Evolutionary conservation across 176 grass and related monocot genomes (phyloP).

Genomic region (Oryza glaberrima): DNA sequence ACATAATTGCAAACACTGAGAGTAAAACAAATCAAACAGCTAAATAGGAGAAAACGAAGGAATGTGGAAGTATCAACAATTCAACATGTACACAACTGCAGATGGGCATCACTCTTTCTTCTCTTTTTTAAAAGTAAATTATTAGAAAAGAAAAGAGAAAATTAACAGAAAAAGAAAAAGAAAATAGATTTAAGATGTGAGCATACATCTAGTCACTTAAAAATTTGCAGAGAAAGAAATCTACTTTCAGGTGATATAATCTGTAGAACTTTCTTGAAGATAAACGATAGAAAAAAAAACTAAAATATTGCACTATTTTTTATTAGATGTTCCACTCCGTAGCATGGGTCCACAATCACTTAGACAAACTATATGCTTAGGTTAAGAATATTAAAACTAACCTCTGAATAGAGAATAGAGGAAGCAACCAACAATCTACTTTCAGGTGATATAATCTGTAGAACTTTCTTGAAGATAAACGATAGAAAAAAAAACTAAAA

Average conservation of each 20-base stretch:
- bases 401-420: constrained; percentile 96
- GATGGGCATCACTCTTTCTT: not conserved
- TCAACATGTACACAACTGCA: constrained; percentile 15
- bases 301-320: constrained; percentile 4
- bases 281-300: not conserved
- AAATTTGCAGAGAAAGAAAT: constrained; percentile 10
- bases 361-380: constrained; percentile 24
- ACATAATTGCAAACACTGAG: not conserved
- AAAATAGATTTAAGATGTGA: not conserved
- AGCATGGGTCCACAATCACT: constrained; percentile 15
- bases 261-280: not conserved
- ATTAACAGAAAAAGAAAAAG: not conserved
- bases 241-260: not conserved
- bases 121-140: not conserved
- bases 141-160: not conserved
- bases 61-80: not conserved
- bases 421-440: constrained; percentile 73
- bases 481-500: not conserved
- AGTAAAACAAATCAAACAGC: not conserved
- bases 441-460: not conserved
- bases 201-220: not conserved
- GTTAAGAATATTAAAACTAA: constrained; percentile 52
- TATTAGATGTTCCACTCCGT: not conserved
- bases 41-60: not conserved
- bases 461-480: not conserved